phyloP scores from a whole-genome alignment of 306 rosid species.

The Castanea sativa region DNA sequence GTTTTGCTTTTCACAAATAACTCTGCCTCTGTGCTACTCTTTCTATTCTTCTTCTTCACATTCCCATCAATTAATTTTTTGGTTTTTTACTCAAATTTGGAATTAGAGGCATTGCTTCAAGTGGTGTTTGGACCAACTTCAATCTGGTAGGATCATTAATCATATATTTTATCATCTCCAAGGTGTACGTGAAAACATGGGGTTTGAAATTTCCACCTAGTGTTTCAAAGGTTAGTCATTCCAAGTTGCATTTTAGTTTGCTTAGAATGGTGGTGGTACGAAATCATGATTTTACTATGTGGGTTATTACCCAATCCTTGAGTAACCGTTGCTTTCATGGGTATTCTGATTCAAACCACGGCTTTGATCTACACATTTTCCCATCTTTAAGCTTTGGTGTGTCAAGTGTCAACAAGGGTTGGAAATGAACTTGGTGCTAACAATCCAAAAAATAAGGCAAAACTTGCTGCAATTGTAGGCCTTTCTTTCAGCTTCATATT shows the following conservation, averaged over 20 bases:
- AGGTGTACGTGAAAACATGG: constrained; percentile 66
- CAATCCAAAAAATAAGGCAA: constrained; percentile 45
- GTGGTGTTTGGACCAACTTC: constrained; percentile 78
- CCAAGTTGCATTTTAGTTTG: constrained; percentile 93
- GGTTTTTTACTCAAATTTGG: constrained; percentile 59
- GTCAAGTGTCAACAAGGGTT: constrained; percentile 58
- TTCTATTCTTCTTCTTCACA: constrained; percentile 55
- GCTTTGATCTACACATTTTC: constrained; percentile 85
- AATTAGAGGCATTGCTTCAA: constrained; percentile 64
- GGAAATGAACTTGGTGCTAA: constrained; percentile 86
- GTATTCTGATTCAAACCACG: constrained; percentile 81
- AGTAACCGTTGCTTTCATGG: constrained; percentile 92
- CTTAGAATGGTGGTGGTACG: constrained; percentile 99
- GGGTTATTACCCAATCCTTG: constrained; percentile 75
- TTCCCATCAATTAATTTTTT: constrained; percentile 76
- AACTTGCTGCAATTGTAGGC: constrained; percentile 57
- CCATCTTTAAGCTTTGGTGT: constrained; percentile 81
- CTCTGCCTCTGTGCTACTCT: constrained; percentile 61
- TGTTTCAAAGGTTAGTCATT: constrained; percentile 54
- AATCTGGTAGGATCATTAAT: constrained; percentile 60
- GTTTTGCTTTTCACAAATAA: constrained; percentile 40
- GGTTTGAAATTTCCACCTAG: constrained; percentile 40
- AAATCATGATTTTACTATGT: constrained; percentile 83
- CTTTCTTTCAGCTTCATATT: constrained; percentile 52
- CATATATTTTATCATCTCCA: constrained; percentile 48